phyloP scores from a whole-genome alignment of 2,329 filamentous ascomycete species.

The Penicillium sp. region DNA sequence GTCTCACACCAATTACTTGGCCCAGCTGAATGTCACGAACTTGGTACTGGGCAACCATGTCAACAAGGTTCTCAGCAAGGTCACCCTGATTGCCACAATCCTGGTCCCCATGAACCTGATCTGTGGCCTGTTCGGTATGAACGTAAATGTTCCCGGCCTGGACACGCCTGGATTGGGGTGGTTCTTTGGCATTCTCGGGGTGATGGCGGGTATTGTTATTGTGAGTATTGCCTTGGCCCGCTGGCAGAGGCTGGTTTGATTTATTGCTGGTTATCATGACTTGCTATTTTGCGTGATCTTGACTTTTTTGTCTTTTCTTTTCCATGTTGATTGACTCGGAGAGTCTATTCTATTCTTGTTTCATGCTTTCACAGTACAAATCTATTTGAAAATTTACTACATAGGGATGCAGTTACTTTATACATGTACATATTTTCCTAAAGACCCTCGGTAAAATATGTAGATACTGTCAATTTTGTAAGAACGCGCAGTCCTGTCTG shows the following conservation, averaged over 20 bases:
- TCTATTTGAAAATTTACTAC: background rate
- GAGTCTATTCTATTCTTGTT: background rate
- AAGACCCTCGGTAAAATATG: background rate
- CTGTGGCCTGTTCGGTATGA: constrained; percentile 60
- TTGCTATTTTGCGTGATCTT: background rate
- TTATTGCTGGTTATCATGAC: background rate
- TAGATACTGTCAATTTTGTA: no score
- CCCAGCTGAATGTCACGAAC: constrained; percentile 88
- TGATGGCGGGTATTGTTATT: constrained; percentile 45
- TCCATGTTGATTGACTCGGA: background rate
- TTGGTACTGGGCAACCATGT: constrained; percentile 83
- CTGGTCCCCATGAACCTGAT: constrained; percentile 95
- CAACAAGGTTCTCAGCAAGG: constrained; percentile 88
- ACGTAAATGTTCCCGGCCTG: constrained; percentile 48
- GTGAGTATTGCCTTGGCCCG: constrained; percentile 41
- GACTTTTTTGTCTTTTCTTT: background rate
- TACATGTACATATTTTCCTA: background rate
- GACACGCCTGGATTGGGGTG: constrained; percentile 38
- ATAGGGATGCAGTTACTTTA: background rate
- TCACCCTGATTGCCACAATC: constrained; percentile 89
- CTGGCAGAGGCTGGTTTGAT: constrained; percentile 43
- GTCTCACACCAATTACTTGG: constrained; percentile 92
- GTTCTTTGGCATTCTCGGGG: constrained; percentile 52
- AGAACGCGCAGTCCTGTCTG: no score
- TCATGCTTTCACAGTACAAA: background rate